These are phyloP conservation scores for Backusella morwellensis DNA, from an alignment of 192 early-diverging fungal genomes.

Conservation along the genomic window DNA sequence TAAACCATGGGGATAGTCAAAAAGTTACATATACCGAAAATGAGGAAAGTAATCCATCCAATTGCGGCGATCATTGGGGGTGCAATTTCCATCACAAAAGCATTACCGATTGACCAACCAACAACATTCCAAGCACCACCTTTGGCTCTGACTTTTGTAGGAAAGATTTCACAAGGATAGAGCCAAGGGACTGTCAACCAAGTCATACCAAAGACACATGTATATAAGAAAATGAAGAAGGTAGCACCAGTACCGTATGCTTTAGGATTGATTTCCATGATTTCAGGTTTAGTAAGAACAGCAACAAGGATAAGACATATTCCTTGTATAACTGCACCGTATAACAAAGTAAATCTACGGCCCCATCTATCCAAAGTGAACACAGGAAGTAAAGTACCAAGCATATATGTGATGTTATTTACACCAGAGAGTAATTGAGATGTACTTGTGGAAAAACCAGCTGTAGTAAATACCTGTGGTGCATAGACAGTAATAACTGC, in stretches of 20 bases:
- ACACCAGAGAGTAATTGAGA: constrained; percentile 34
- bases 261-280: constrained; percentile 18
- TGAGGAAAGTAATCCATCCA: constrained; percentile 41
- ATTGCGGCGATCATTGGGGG: constrained; percentile 38
- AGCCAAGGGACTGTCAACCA: constrained; percentile 72
- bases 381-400: constrained; percentile 23
- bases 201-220: constrained; percentile 51
- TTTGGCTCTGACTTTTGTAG: constrained; percentile 61
- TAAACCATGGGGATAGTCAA: constrained; percentile 37
- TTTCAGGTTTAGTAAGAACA: constrained; percentile 17
- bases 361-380: constrained; percentile 30
- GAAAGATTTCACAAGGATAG: constrained; percentile 54
- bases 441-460: constrained; percentile 36
- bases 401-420: constrained; percentile 35
- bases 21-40: constrained; percentile 49
- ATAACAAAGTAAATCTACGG: constrained; percentile 25
- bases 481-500: constrained; percentile 64
- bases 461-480: constrained; percentile 39
- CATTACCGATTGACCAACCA: constrained; percentile 53
- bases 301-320: constrained; percentile 19
- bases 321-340: constrained; percentile 27
- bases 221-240: constrained; percentile 38
- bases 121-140: constrained; percentile 52
- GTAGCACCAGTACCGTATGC: constrained; percentile 30
- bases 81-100: constrained; percentile 51